These are phyloP conservation scores for Laetiporus sulphureus DNA, from an alignment of 1,284 basidiomycete species.

Conservation along the genomic window DNA sequence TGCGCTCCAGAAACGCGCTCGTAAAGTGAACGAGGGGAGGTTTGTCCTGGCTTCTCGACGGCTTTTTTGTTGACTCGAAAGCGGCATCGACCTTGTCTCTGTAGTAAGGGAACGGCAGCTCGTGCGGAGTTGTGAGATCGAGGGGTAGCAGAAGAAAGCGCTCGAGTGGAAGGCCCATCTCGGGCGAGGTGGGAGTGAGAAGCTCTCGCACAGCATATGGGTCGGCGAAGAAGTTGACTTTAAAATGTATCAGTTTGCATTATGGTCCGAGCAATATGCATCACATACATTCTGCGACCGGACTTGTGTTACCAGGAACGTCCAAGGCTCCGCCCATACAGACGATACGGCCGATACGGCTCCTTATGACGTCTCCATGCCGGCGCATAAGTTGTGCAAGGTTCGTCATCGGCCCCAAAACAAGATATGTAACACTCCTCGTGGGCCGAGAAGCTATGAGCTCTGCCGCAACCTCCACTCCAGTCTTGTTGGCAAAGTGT, in stretches of 20 bases:
- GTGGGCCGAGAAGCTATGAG: slow-evolving; percentile 55
- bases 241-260: neutral
- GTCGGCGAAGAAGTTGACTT: slow-evolving; percentile 93
- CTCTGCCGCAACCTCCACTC: slow-evolving; percentile 62
- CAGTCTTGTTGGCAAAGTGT: slow-evolving; percentile 40
- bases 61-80: slow-evolving; percentile 42
- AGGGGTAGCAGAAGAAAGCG: slow-evolving; percentile 71
- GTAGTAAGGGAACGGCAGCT: slow-evolving; percentile 69
- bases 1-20: slow-evolving; percentile 70
- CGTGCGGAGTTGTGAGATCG: slow-evolving; percentile 77
- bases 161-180: slow-evolving; percentile 46
- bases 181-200: slow-evolving; percentile 34
- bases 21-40: slow-evolving; percentile 67
- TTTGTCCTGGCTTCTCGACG: slow-evolving; percentile 40
- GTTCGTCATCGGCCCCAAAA: slow-evolving; percentile 86
- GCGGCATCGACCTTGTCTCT: slow-evolving; percentile 42
- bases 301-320: slow-evolving; percentile 85
- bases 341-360: slow-evolving; percentile 68
- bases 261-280: slow-evolving; percentile 74
- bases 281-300: slow-evolving; percentile 70
- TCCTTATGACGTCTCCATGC: slow-evolving; percentile 47
- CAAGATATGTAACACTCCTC: slow-evolving; percentile 75
- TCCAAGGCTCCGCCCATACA: slow-evolving; percentile 98
- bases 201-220: slow-evolving; percentile 77
- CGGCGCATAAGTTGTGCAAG: slow-evolving; percentile 64